A percentile compares a stretch with the other conserved stretches of the same genome.
phyloP scores from a whole-genome alignment of 768 basidiomycete genomes.

The Cyclocybe cylindracea region DNA sequence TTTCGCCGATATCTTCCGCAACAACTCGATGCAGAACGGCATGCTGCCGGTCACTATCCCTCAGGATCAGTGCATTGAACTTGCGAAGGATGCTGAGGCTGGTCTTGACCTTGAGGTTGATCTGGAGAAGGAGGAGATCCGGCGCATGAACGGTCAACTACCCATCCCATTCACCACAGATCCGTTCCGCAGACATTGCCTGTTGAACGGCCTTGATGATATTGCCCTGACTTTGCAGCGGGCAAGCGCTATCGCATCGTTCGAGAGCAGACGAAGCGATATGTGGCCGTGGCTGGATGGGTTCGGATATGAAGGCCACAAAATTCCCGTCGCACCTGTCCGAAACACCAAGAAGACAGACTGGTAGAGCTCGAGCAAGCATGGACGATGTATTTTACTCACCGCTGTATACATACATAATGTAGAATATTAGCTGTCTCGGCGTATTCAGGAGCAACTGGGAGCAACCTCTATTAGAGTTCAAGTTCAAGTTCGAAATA shows the following conservation, averaged over 20 bases:
- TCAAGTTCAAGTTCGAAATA: neutral
- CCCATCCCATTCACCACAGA: constrained; percentile 81
- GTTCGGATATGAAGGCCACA: constrained; percentile 82
- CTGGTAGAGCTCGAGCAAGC: constrained; percentile 49
- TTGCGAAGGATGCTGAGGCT: constrained; percentile 76
- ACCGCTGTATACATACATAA: neutral
- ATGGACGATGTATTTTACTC: neutral
- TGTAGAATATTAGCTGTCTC: neutral
- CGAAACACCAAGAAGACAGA: constrained; percentile 61
- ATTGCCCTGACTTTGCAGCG: constrained; percentile 93
- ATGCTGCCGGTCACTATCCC: constrained; percentile 81
- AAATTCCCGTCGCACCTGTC: constrained; percentile 56
- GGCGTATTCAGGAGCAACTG: too few relatives aligned
- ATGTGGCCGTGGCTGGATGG: constrained; percentile 98
- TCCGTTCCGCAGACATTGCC: constrained; percentile 88
- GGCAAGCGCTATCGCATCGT: constrained; percentile 66
- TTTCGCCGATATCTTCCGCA: constrained; percentile 90
- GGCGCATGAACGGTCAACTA: constrained; percentile 70
- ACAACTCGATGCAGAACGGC: constrained; percentile 91
- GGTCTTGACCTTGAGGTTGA: constrained; percentile 82
- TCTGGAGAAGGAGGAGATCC: constrained; percentile 78
- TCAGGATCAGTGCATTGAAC: constrained; percentile 66
- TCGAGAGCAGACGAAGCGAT: constrained; percentile 77
- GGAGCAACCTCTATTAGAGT: too few relatives aligned
- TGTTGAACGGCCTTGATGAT: constrained; percentile 95